Base-by-base conservation (phyloP, 2,329 filamentous ascomycete species). In the Diaporthe eres region DNA sequence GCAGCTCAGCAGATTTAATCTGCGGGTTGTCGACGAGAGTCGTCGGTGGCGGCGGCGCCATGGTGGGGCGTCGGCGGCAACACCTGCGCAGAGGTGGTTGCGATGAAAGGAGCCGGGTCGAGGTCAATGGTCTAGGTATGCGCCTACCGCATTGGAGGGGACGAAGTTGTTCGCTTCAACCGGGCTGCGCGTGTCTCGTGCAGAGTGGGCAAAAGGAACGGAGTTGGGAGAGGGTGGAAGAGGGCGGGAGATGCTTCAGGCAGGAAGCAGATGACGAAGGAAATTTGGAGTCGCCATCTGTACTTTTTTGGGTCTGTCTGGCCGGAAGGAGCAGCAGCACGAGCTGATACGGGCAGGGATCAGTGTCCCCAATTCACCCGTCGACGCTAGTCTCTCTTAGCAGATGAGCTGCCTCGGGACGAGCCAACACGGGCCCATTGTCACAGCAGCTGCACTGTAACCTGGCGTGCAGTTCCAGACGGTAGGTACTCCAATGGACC, bases 11-110 rank as follows among this genome's bases (percentile, higher is more conserved):
- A 83, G 92, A 90, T 88, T 94, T 91, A 85, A 99, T 98, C 89
- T 98, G 95, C 80, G 93, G 86, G 86, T 95, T 96, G 87, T 98
- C 94, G 85, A 98, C 95, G 85, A 99, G 94, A 37, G 70, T 74
- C 70, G 73, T 57, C 42, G 72, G 75, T 44, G 75, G 72, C 71
- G 71, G 71, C 71, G 82, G 80, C 86, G 93, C 89, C 92, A 94
- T 94, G 82, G 80, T 74, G 68, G 57, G 60, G 53, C 17, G 39
- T 57, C 47, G 57, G 47, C 42, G 34, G 57, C 71, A 68, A 70
- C 74, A 71, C 57, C 58, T 65, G 28, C 65, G 12, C 58, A 72
- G 73, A 25, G 31, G 57, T 58, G 49, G 63, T 57, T 49, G 55
- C 60, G 61, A 65, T 68, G 47, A 44, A 47, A 65, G 47, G 34